Base-by-base conservation (phyloP, 768 basidiomycete genomes). In the Antrodiella citrinella region DNA sequence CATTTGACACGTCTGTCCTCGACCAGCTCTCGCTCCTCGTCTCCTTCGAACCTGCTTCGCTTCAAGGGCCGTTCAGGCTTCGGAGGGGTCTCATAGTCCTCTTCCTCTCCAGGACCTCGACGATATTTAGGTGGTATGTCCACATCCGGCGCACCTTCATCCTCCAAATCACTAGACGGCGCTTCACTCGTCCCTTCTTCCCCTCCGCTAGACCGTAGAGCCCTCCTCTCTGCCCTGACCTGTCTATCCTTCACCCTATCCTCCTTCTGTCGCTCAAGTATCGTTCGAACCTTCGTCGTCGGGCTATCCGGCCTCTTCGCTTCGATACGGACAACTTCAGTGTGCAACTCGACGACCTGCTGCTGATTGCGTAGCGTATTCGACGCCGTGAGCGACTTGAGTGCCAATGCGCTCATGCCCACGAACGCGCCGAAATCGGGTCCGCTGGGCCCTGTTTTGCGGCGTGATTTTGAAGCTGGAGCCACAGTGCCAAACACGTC, bases 301-400 rank as follows among this genome's bases (percentile, higher is more conserved):
- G 89, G 89, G 59, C 88, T 91, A 54, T 84, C 86, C 9, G 89
- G 89, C 48, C 89, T 71, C 26, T 67, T 62, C 23, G 89, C 88
- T 40, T 81, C 75, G 63, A 76, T 86, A 44, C 80, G 73, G 24
- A 91, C 68, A 18, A 91, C 74, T 63, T 86, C 78, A 26, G 77
- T 87, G 63, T 85, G 80, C 35, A 91, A 64, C 53, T 73, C 75
- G 1, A 74, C 77, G 4, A 77, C 70, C 20, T 82, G 86, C 45
- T 73, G 69, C 67, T 91, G 86, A 58, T 91, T 91, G 62, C 68
- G 77, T 45, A 70, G 65, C 1, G 88, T 91, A 63, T 91, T 91
- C 38, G 77, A 75, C 13, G 71, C 72, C 9, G 88, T 91, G 49
- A 91, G 72, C 30, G 81, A 73, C 60, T 78, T 83, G 51, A 91